These are phyloP conservation scores for Evernia prunastri DNA, from an alignment of 495 filamentous ascomycete species.

Conservation along the genomic window DNA sequence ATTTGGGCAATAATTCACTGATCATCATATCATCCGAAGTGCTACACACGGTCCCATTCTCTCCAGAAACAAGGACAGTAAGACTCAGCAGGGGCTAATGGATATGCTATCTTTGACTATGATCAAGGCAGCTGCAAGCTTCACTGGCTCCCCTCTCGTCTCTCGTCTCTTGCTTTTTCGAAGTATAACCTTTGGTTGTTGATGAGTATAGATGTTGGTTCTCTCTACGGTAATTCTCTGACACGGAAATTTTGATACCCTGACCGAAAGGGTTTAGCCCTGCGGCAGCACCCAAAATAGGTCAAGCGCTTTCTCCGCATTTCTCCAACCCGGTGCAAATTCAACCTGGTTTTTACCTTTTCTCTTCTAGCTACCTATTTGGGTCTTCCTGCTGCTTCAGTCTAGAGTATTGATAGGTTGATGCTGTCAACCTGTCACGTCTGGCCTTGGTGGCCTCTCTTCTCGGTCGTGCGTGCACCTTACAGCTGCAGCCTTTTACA, in stretches of 20 bases:
- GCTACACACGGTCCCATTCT: not conserved
- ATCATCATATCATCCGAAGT: not conserved
- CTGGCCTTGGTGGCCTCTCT: not conserved
- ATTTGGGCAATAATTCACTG: not conserved
- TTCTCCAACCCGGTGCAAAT: not conserved
- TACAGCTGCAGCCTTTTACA: not conserved
- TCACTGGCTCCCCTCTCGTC: not conserved
- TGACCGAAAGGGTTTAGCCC: not conserved
- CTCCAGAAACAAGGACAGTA: not conserved
- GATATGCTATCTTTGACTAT: not conserved
- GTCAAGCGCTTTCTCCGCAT: not conserved
- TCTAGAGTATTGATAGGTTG: not conserved
- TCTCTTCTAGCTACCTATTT: not conserved
- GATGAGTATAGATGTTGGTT: not conserved
- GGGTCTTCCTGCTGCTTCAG: not conserved
- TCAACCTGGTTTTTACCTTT: too few species aligned
- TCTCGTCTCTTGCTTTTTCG: not conserved
- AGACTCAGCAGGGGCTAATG: not conserved
- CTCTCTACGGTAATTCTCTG: too few species aligned
- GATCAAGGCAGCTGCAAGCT: not conserved
- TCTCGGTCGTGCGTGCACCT: not conserved
- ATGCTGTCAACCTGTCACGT: too few species aligned
- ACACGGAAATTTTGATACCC: not conserved
- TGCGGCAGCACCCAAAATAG: not conserved
- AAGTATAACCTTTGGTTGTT: not conserved